A percentile compares a stretch with the other conserved stretches of the same genome.
These are phyloP conservation scores for Teunomyces kruisii DNA, from an alignment of 805 yeast genomes.

Conservation along the genomic window DNA sequence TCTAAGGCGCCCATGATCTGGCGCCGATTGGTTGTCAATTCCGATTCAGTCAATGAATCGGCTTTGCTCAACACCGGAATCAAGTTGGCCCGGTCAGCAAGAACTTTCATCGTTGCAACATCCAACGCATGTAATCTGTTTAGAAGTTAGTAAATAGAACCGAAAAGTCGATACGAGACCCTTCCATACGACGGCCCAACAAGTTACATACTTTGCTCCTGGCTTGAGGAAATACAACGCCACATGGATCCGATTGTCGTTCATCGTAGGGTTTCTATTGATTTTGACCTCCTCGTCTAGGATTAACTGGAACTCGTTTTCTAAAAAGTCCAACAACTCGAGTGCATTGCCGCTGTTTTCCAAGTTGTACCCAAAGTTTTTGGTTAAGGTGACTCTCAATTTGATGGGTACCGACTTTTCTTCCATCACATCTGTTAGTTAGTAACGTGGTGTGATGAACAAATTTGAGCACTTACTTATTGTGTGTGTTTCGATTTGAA, in stretches of 20 bases:
- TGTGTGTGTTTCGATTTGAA: conserved; percentile 12
- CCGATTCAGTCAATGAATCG: conserved; percentile 65
- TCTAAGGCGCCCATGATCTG: conserved; percentile 50
- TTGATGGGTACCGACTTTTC: conserved; percentile 11
- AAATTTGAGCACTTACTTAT: conserved; percentile 8
- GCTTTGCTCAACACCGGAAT: conserved; percentile 83
- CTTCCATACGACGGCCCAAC: too few relatives aligned
- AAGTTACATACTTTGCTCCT: conserved; percentile 2
- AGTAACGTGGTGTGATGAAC: not conserved
- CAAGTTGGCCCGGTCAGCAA: conserved; percentile 71
- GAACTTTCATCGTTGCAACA: conserved; percentile 67
- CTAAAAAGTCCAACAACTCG: conserved; percentile 8
- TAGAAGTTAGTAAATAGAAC: conserved; percentile 3
- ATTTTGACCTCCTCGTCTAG: conserved; percentile 14
- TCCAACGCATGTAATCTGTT: conserved; percentile 57
- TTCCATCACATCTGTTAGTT: conserved; percentile 9
- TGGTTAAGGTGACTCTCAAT: conserved; percentile 20
- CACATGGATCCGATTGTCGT: conserved; percentile 23
- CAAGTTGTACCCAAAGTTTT: conserved; percentile 24
- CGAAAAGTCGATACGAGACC: too few relatives aligned
- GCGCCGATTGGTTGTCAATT: conserved; percentile 53
- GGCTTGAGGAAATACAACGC: conserved; percentile 21
- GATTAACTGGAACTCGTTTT: conserved; percentile 7
- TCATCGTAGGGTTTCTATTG: conserved; percentile 12
- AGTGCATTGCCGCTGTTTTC: conserved; percentile 16